These are phyloP conservation scores for Marasmius sp. DNA, from an alignment of 1,284 basidiomycete species.

Conservation along the genomic window DNA sequence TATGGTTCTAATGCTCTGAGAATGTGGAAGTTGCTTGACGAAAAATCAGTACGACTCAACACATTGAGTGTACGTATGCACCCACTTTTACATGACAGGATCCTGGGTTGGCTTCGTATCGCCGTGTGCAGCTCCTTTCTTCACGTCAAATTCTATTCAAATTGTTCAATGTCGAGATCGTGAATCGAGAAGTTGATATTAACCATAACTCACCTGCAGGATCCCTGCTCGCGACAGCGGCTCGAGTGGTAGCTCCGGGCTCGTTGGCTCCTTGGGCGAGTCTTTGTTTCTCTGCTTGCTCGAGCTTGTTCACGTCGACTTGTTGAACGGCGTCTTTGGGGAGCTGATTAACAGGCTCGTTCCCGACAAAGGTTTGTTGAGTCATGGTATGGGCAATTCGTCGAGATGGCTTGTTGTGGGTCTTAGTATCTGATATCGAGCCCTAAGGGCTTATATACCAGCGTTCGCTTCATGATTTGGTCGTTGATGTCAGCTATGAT, in stretches of 20 bases:
- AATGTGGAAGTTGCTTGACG: too few species aligned
- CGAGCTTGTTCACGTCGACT: background rate
- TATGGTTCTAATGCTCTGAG: too few species aligned
- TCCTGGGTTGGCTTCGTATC: background rate
- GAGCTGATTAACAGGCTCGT: conserved; percentile 2
- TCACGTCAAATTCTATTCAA: background rate
- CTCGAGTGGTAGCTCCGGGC: background rate
- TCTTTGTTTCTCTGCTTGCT: background rate
- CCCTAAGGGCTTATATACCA: too few species aligned
- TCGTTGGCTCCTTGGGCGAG: background rate
- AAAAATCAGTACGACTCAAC: too few species aligned
- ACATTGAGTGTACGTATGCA: too few species aligned
- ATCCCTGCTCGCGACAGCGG: background rate
- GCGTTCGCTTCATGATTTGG: too few species aligned
- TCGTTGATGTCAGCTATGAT: too few species aligned
- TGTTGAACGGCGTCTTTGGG: background rate
- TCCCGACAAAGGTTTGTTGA: conserved; percentile 2
- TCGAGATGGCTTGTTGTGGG: too few species aligned
- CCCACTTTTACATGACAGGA: background rate
- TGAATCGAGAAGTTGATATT: background rate
- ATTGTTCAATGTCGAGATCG: background rate
- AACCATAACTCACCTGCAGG: background rate
- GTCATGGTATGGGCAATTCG: background rate
- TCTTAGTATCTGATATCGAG: too few species aligned
- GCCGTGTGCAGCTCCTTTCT: background rate